Percentiles rank a stretch among this genome's conserved stretches.
phyloP scores from a whole-genome alignment of 257 asterid genomes.

The Capsicum chinense region DNA sequence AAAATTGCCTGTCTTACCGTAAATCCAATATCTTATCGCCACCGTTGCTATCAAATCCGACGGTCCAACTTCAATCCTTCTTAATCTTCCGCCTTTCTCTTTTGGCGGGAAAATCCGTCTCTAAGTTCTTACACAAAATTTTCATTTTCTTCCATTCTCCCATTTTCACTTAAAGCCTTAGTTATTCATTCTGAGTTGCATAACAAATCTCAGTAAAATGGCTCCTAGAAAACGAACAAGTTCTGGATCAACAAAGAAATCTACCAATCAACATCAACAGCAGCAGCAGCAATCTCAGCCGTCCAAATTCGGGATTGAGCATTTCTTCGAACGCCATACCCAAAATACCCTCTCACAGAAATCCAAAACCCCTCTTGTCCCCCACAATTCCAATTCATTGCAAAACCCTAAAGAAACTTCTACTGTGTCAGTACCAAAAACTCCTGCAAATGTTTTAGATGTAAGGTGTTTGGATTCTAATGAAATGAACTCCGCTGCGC shows the following conservation, averaged over 20 bases:
- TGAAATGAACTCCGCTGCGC: background rate
- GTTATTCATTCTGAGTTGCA: background rate
- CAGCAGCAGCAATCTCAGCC: constrained; percentile 64
- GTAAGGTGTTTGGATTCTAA: constrained; percentile 13
- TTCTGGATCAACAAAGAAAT: constrained; percentile 64
- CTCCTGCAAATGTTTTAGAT: constrained; percentile 5
- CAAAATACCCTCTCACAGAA: constrained; percentile 53
- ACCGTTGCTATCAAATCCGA: constrained; percentile 34
- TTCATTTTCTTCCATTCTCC: background rate
- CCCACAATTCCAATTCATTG: constrained; percentile 33
- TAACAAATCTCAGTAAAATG: constrained; percentile 44
- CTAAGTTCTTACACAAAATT: background rate
- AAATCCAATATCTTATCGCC: background rate
- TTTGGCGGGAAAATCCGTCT: constrained; percentile 46
- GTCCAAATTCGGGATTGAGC: constrained; percentile 86
- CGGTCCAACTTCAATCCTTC: constrained; percentile 39
- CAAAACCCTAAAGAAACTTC: constrained; percentile 33
- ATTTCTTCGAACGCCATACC: constrained; percentile 87
- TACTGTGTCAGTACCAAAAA: background rate
- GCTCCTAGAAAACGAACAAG: constrained; percentile 74
- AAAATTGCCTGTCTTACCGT: background rate
- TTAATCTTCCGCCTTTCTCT: background rate
- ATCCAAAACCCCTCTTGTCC: constrained; percentile 35
- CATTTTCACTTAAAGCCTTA: constrained; percentile 21
- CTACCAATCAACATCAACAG: constrained; percentile 44